These are phyloP conservation scores for Stemphylium lycopersici DNA, from an alignment of 2,329 filamentous ascomycete species.

Conservation along the genomic window DNA sequence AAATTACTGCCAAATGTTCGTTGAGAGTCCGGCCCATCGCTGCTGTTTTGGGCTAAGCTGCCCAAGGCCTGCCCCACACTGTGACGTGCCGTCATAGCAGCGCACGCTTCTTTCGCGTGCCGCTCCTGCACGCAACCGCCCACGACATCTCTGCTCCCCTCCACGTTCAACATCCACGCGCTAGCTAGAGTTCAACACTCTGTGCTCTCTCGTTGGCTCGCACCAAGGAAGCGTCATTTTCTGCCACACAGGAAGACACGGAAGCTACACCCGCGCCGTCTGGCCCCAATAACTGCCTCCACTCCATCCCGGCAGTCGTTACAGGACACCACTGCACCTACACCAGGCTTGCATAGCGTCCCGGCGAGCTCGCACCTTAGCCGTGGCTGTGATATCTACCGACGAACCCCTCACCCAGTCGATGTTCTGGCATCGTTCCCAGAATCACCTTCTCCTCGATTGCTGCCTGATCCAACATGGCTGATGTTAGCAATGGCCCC, in stretches of 20 bases:
- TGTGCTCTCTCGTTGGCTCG: conserved; percentile 16
- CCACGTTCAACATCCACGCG: conserved; percentile 33
- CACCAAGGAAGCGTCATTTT: conserved; percentile 1
- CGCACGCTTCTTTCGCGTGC: conserved; percentile 9
- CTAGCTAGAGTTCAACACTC: conserved; percentile 47
- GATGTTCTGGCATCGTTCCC: conserved; percentile 1
- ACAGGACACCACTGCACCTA: conserved; percentile 27
- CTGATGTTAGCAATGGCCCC: conserved; percentile 26
- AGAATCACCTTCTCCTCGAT: conserved; percentile 20
- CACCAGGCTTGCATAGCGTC: conserved; percentile 39
- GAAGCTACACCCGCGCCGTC: background rate
- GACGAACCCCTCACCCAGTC: conserved; percentile 20
- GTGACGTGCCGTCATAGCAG: conserved; percentile 13
- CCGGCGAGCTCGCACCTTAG: conserved; percentile 27
- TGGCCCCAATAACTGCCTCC: conserved; percentile 16
- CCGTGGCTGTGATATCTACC: conserved; percentile 28
- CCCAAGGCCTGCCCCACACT: conserved; percentile 11
- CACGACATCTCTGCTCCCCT: conserved; percentile 13
- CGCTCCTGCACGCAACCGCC: conserved; percentile 3
- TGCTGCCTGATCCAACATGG: conserved; percentile 31
- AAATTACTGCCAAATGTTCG: conserved; percentile 1
- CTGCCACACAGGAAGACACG: background rate
- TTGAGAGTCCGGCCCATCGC: conserved; percentile 9
- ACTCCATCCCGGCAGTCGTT: conserved; percentile 27
- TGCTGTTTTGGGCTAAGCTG: conserved; percentile 7